Conservation (phyloP, 306 rosid species). For the Citrullus colocynthis region DNA sequence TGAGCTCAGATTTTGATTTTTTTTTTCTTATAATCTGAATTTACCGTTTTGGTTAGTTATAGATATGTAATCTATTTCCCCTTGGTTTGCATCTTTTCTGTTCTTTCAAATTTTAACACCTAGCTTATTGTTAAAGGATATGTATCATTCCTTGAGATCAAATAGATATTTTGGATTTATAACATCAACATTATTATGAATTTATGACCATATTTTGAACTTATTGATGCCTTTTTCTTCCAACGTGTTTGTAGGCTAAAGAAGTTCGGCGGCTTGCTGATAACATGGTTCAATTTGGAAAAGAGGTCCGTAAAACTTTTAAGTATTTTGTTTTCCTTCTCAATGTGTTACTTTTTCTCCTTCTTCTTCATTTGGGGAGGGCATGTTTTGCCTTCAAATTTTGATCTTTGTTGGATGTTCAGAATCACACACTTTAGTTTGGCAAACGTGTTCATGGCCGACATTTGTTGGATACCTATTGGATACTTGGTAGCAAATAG, state of each 20-base stretch:
- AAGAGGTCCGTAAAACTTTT: constrained; percentile 39
- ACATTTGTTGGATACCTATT: background rate
- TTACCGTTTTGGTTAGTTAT: background rate
- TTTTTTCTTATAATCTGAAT: background rate
- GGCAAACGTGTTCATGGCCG: background rate
- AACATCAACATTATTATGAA: background rate
- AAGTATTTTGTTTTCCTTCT: background rate
- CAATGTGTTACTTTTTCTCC: background rate
- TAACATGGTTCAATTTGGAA: constrained; percentile 85
- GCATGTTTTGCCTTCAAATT: background rate
- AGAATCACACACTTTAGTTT: background rate
- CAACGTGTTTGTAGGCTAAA: constrained; percentile 47
- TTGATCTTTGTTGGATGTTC: background rate
- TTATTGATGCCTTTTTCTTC: background rate
- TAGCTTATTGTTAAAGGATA: background rate
- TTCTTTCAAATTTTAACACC: background rate
- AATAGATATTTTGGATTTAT: background rate
- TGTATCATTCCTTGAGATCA: background rate
- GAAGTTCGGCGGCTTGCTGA: constrained; percentile 87
- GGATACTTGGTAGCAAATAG: background rate
- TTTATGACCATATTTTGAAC: background rate
- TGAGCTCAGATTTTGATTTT: background rate
- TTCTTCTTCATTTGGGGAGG: background rate
- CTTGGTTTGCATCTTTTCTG: background rate
- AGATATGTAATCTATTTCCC: background rate